Conservation (phyloP, 495 filamentous ascomycete genomes). For the Aspergillus diversus region DNA sequence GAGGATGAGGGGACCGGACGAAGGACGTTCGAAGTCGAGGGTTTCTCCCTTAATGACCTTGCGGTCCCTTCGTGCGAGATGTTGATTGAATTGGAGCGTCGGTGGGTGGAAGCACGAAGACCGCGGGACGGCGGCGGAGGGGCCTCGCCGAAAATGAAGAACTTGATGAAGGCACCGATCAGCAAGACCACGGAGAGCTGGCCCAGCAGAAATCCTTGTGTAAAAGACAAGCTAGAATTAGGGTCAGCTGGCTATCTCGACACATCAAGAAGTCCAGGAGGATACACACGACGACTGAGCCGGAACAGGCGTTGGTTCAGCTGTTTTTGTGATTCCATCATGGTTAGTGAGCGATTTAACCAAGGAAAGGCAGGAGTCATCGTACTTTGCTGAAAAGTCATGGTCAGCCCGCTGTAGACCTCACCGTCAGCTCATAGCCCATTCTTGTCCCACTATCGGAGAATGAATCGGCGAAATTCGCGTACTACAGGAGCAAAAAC, state of each 20-base stretch:
- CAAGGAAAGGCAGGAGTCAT: background rate
- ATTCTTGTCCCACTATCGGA: slow-evolving; percentile 28
- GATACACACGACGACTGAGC: slow-evolving; percentile 52
- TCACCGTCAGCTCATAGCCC: slow-evolving; percentile 32
- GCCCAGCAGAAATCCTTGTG: slow-evolving; percentile 89
- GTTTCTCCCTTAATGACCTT: slow-evolving; percentile 69
- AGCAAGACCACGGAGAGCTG: slow-evolving; percentile 90
- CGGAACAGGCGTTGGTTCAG: slow-evolving; percentile 38
- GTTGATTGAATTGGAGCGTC: slow-evolving; percentile 64
- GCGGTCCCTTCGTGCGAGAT: slow-evolving; percentile 37
- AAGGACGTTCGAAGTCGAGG: slow-evolving; percentile 73
- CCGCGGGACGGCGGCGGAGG: slow-evolving; percentile 80
- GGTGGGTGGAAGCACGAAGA: slow-evolving; percentile 61
- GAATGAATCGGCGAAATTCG: slow-evolving; percentile 3
- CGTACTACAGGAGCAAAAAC: background rate
- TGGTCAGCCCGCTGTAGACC: slow-evolving; percentile 35
- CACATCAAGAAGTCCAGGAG: background rate
- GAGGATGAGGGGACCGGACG: slow-evolving; percentile 59
- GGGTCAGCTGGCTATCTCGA: slow-evolving; percentile 15
- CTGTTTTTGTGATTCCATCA: slow-evolving; percentile 25
- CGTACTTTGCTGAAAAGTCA: slow-evolving; percentile 44
- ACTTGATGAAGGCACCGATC: slow-evolving; percentile 95
- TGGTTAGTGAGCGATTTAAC: slow-evolving; percentile 13
- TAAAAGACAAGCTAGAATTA: slow-evolving; percentile 73
- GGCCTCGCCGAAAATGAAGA: slow-evolving; percentile 98